Evolutionary conservation across 108 stramenopile species (phyloP), one percentile per base, ranked within the genome.

Genomic region (Asterionellopsis glacialis): DNA sequence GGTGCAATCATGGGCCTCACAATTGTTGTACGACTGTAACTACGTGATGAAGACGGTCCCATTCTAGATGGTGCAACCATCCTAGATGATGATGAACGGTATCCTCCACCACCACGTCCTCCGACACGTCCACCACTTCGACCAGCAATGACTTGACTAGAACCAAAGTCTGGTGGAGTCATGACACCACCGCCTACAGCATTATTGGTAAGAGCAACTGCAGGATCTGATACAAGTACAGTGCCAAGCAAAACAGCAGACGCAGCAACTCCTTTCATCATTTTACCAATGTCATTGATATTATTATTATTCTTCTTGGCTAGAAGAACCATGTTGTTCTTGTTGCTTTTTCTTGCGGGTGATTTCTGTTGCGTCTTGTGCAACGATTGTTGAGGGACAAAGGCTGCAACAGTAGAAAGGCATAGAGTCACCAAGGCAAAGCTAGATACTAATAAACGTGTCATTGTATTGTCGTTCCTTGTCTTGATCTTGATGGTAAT

Each of bases 61-160:
- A 57, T 25, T 12, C 57, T 41, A 12, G 41, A 26, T 13, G 69
- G 45, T 14, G 54, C 59, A 33, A 33, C 33, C 33, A 33, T 33
- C n/a, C 74, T 41, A 19, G n/a, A 16, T n/a, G n/a, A n/a, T 12
- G 12, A 13, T 11, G 42, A 43, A 21, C 19, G 19, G 4, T 9
- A 4, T 38, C 50, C 64, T 0, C 40, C 43, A n/a, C 59, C 55
- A 0, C 72, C 63, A 28, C 79, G 74, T 56, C 79, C 79, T 23
- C 79, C 79, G 7, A 70, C 66, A 24, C 79, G 79, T 41, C 79
- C 79, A 38, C 79, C 79, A 57, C 70, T 72, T 12, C 79, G 74
- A 19, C 49, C 79, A 0, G 79, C 79, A 28, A 80, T 41, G 1
- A 80, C 57, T 52, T 68, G 53, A 28, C 53, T 54, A n/a, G 57